These are phyloP conservation scores for Thyridium curvatum DNA, from an alignment of 2,329 filamentous ascomycete genomes.

Conservation along the genomic window DNA sequence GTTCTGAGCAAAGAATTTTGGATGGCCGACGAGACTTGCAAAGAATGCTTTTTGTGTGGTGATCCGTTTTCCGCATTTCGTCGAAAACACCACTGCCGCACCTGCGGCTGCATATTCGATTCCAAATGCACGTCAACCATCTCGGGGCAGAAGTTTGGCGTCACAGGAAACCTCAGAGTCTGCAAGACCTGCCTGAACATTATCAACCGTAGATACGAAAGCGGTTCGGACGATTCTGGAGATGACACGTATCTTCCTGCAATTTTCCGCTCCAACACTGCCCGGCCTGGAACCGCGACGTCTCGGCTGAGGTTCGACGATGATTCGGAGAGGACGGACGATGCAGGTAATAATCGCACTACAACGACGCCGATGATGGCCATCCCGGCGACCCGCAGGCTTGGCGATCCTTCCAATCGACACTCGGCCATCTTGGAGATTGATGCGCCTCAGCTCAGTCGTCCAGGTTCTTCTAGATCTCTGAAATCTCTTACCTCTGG, in stretches of 20 bases:
- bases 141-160: constrained; percentile 79
- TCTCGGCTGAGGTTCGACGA: constrained; percentile 28
- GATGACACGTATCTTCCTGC: constrained; percentile 63
- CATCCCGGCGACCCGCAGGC: constrained; percentile 57
- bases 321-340: constrained; percentile 35
- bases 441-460: constrained; percentile 71
- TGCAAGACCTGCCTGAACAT: constrained; percentile 91
- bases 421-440: constrained; percentile 87
- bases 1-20: constrained; percentile 93
- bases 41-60: constrained; percentile 91
- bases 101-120: constrained; percentile 97
- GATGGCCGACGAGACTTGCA: constrained; percentile 99
- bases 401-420: constrained; percentile 68
- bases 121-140: constrained; percentile 93
- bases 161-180: constrained; percentile 76
- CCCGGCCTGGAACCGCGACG: constrained; percentile 25
- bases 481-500: constrained; percentile 65
- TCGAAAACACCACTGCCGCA: constrained; percentile 92
- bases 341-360: constrained; percentile 42
- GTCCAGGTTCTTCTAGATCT: constrained; percentile 92
- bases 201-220: constrained; percentile 85
- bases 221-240: constrained; percentile 80
- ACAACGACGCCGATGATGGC: constrained; percentile 67
- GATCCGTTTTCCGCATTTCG: constrained; percentile 89
- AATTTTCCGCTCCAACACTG: constrained; percentile 51